Conservation (phyloP, 345 rosid genomes). For the Moricandia moricandioides region DNA sequence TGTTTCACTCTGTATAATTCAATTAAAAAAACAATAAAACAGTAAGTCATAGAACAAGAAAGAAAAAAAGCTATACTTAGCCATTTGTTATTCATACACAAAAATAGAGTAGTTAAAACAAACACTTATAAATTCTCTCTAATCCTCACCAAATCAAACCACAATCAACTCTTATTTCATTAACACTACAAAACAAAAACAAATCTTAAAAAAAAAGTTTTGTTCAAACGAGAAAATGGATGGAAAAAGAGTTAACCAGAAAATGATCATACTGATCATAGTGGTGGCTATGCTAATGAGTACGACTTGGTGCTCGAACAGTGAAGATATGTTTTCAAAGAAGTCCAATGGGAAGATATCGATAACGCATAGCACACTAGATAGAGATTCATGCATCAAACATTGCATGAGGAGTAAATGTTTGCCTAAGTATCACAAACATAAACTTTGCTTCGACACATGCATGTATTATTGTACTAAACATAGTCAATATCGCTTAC, state of each 20-base stretch:
- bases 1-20: neutral
- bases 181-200: neutral
- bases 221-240: slow-evolving; percentile 5
- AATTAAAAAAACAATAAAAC: neutral
- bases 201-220: no score
- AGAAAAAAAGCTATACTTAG: neutral
- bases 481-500: neutral
- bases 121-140: neutral
- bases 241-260: neutral
- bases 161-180: neutral
- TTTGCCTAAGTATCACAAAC: neutral
- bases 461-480: neutral
- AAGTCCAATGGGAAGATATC: neutral
- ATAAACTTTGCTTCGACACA: neutral
- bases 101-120: neutral
- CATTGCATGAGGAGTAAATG: neutral
- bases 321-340: neutral
- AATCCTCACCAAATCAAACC: neutral
- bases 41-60: neutral
- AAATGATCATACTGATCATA: neutral
- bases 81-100: neutral
- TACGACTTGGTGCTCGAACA: neutral
- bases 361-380: neutral
- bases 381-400: neutral
- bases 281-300: slow-evolving; percentile 9